These are phyloP conservation scores for Hypholoma sublateritium DNA, from an alignment of 768 basidiomycete species.

Conservation along the genomic window DNA sequence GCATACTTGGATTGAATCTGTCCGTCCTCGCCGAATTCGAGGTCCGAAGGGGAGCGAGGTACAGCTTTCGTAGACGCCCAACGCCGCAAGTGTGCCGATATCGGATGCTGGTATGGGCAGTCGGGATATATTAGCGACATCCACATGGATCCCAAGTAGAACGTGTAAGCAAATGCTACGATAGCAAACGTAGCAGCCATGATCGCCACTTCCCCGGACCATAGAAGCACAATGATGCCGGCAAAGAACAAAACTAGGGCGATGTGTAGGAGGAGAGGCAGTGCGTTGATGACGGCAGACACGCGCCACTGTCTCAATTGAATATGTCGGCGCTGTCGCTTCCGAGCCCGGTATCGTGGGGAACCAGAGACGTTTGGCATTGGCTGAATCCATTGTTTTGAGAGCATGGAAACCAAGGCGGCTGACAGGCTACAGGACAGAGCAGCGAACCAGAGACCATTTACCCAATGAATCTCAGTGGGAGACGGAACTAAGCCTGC, in stretches of 20 bases:
- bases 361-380: slow-evolving; percentile 34
- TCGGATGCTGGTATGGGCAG: slow-evolving; percentile 42
- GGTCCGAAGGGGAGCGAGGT: neutral
- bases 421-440: slow-evolving; percentile 41
- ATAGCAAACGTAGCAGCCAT: slow-evolving; percentile 34
- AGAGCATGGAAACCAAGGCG: slow-evolving; percentile 44
- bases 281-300: slow-evolving; percentile 34
- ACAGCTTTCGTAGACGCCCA: slow-evolving; percentile 10
- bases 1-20: slow-evolving; percentile 9
- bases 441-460: slow-evolving; percentile 47
- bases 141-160: slow-evolving; percentile 38
- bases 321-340: slow-evolving; percentile 36
- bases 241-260: slow-evolving; percentile 43
- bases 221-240: slow-evolving; percentile 39
- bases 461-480: slow-evolving; percentile 36
- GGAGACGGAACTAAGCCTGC: slow-evolving; percentile 12
- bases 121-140: slow-evolving; percentile 38
- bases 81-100: slow-evolving; percentile 33
- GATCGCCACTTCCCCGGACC: slow-evolving; percentile 34
- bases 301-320: slow-evolving; percentile 39
- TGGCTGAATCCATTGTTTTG: slow-evolving; percentile 46
- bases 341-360: slow-evolving; percentile 34
- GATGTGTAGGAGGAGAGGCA: slow-evolving; percentile 39
- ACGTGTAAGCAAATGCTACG: slow-evolving; percentile 32
- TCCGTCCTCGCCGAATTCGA: slow-evolving; percentile 12